Conservation (phyloP, 345 rosid species). For the Sisymbrium altissimum region DNA sequence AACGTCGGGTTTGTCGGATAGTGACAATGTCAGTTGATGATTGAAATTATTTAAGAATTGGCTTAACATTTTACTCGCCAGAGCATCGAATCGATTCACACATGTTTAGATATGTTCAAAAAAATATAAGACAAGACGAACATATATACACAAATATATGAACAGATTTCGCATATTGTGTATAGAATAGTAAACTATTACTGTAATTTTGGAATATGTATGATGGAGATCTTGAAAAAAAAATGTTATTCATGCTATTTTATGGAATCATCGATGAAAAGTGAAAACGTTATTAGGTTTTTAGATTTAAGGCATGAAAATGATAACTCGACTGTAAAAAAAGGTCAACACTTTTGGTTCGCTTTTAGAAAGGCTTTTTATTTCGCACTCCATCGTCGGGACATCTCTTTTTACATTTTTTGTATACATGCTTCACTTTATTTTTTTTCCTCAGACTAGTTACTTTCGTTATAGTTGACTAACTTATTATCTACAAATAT, state of each 20-base stretch:
- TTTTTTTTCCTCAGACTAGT: not conserved
- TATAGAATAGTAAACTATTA: not conserved
- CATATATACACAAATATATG: not conserved
- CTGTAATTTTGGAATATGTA: not conserved
- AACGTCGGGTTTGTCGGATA: constrained; percentile 9
- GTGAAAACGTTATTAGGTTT: not conserved
- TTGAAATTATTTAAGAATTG: not conserved
- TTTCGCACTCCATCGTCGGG: constrained; percentile 5
- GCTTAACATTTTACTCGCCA: constrained; percentile 1
- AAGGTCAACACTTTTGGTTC: constrained; percentile 18
- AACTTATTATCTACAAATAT: not conserved
- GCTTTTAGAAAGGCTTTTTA: constrained; percentile 21
- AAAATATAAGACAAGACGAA: not conserved
- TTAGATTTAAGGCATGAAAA: not conserved
- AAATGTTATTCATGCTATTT: not conserved
- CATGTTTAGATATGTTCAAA: not conserved
- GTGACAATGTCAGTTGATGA: constrained; percentile 15
- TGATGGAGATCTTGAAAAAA: not conserved
- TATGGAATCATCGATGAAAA: not conserved
- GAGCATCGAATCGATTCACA: not conserved
- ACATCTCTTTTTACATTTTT: not conserved
- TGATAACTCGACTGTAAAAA: not conserved
- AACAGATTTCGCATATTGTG: not conserved
- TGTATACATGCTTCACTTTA: not conserved
- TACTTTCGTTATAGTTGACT: not conserved